Percentiles rank a stretch among this genome's conserved stretches.
Conservation (phyloP, 1,284 basidiomycete genomes). For the Paramarasmius palmivorus region DNA sequence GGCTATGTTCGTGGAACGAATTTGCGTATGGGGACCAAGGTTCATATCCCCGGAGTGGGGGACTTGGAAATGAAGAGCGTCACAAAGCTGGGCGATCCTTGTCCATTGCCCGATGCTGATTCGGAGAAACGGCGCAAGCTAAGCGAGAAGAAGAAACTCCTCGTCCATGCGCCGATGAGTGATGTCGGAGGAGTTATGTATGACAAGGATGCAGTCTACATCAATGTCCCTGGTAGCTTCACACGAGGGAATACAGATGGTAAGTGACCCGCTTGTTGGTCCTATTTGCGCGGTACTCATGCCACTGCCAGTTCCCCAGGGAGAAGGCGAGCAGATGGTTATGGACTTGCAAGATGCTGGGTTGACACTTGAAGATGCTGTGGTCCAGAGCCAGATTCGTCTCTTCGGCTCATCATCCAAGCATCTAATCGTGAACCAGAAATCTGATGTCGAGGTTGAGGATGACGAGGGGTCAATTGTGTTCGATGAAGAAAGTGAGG, state of each 20-base stretch:
- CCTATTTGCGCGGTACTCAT: conserved; percentile 13
- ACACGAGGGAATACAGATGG: conserved; percentile 68
- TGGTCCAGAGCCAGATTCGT: conserved; percentile 82
- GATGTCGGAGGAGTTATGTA: conserved; percentile 97
- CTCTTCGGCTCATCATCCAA: conserved; percentile 82
- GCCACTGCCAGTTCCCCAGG: conserved; percentile 55
- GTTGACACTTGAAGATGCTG: conserved; percentile 82
- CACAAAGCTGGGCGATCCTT: conserved; percentile 86
- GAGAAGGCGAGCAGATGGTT: conserved; percentile 98
- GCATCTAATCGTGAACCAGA: conserved; percentile 41
- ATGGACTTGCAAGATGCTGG: conserved; percentile 91
- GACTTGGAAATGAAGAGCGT: conserved; percentile 80
- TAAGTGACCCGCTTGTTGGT: conserved; percentile 28
- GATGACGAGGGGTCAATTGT: conserved; percentile 28
- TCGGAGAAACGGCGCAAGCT: conserved; percentile 92
- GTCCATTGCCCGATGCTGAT: conserved; percentile 90
- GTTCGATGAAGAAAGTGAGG: conserved; percentile 25
- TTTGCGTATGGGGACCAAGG: conserved; percentile 76
- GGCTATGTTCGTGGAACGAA: conserved; percentile 95
- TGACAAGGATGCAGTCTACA: conserved; percentile 98
- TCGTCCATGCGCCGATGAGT: conserved; percentile 98
- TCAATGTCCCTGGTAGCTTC: conserved; percentile 96
- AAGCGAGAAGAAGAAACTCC: conserved; percentile 90
- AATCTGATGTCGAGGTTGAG: conserved; percentile 24
- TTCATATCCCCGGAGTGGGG: conserved; percentile 96